Base-by-base conservation (phyloP, 208 protist species). In the Leishmania mexicana region DNA sequence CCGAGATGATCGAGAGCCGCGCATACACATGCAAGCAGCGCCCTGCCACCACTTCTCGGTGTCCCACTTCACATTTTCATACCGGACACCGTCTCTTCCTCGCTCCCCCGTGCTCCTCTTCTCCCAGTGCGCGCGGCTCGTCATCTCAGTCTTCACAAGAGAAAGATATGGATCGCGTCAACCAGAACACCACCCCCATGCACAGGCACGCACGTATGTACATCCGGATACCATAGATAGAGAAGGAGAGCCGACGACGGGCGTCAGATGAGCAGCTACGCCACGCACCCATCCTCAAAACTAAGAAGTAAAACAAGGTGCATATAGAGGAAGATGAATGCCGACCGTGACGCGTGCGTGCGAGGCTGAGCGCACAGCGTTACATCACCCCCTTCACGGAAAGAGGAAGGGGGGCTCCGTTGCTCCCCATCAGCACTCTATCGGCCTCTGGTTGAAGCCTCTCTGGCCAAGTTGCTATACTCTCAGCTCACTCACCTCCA, bases 21-120 rank as follows among this genome's bases (percentile, higher is more conserved):
- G 65, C 80, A 83, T 79, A 83, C 73, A 83, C 80, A 83, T 75
- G 80, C 75, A 79, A 75, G 65, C 75, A 79, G 60, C 71, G 1
- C 19, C 19, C 24, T 40, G 28, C 64, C 13, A 13, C 53, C 7
- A n/a, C 1, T 11, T 5, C 60, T 35, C 74, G 24, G 5, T 4
- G 19, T 64, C 31, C 31, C 53, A 7, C 53, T 58, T 24, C 24
- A 7, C 21, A 57, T 57, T 57, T 57, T 64, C 45, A 10, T 17
- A n/a, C 7, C 19, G n/a, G 19, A 45, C 38, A 24, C 3, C 65
- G 31, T 31, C 45, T n/a, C 68, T 74, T n/a, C 68, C 54, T 74
- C 42, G 17, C 68, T 28, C 5, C 5, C 42, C 8, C 65, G 6
- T 17, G 7, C 35, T 64, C 58, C 0, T 64, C 58, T 24, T 64